Evolutionary conservation across 1,284 basidiomycete genomes (phyloP).

Genomic region (Entoloma clypeatum): DNA sequence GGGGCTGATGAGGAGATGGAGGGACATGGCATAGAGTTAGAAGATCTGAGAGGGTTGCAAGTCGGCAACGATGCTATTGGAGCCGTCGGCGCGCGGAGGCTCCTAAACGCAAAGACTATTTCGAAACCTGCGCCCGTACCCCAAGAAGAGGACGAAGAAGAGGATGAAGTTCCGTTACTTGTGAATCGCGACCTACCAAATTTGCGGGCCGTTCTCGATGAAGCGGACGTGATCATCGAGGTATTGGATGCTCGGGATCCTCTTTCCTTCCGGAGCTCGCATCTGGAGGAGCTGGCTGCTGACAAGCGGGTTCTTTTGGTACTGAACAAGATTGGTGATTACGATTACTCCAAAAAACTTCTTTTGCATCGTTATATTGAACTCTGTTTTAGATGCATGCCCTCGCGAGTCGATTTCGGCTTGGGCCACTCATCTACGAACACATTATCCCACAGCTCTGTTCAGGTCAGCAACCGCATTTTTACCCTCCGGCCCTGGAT

Average conservation of each 20-base stretch:
- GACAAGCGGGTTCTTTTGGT: slow-evolving; percentile 60
- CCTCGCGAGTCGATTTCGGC: slow-evolving; percentile 77
- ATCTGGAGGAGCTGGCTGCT: slow-evolving; percentile 58
- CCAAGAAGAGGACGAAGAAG: slow-evolving; percentile 35
- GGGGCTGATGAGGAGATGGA: slow-evolving; percentile 28
- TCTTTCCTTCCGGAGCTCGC: slow-evolving; percentile 58
- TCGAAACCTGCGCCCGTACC: slow-evolving; percentile 23
- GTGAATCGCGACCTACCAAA: slow-evolving; percentile 67
- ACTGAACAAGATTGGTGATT: slow-evolving; percentile 84
- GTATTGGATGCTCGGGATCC: slow-evolving; percentile 88
- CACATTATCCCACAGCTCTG: slow-evolving; percentile 68
- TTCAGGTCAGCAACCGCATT: slow-evolving; percentile 80
- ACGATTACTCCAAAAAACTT: slow-evolving; percentile 3
- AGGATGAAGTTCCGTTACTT: slow-evolving; percentile 55
- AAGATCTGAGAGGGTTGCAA: slow-evolving; percentile 32
- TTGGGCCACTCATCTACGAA: slow-evolving; percentile 74
- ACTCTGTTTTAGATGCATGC: slow-evolving; percentile 61
- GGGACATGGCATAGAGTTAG: slow-evolving; percentile 25
- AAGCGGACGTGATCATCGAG: slow-evolving; percentile 81
- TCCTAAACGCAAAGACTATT: slow-evolving; percentile 32
- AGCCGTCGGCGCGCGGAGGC: slow-evolving; percentile 38
- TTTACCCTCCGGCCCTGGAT: slow-evolving; percentile 40
- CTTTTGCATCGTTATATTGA: slow-evolving; percentile 5
- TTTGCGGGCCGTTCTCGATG: slow-evolving; percentile 71
- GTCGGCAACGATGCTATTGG: slow-evolving; percentile 41